Evolutionary conservation across 768 basidiomycete species (phyloP).

Genomic region (Mycena latifolia): DNA sequence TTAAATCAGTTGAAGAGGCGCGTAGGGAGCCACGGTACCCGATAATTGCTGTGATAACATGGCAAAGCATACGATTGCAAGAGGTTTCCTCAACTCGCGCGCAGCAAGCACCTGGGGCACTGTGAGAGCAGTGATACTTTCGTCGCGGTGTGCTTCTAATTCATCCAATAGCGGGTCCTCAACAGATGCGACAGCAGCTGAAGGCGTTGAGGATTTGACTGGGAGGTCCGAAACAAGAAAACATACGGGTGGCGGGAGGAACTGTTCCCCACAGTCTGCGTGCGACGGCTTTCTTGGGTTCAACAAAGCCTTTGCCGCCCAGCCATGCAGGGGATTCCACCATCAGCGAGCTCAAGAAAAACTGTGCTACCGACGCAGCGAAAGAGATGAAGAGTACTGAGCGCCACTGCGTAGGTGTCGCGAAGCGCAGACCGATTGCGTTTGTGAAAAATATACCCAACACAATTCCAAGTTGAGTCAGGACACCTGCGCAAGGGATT

Average conservation of each 20-base stretch:
- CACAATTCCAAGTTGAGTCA: conserved; percentile 88
- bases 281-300: conserved; percentile 61
- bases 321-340: conserved; percentile 84
- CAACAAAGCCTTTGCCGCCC: conserved; percentile 57
- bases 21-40: conserved; percentile 39
- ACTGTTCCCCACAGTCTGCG: conserved; percentile 66
- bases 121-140: conserved; percentile 52
- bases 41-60: conserved; percentile 88
- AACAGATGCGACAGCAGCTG: conserved; percentile 34
- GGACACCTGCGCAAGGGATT: conserved; percentile 63
- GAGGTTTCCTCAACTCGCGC: conserved; percentile 69
- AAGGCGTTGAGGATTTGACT: background rate
- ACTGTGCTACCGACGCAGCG: conserved; percentile 66
- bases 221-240: background rate
- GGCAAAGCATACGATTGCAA: conserved; percentile 74
- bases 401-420: conserved; percentile 80
- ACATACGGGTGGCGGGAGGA: conserved; percentile 45
- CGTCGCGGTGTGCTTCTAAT: conserved; percentile 42
- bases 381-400: conserved; percentile 75
- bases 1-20: background rate
- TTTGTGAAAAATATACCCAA: conserved; percentile 92
- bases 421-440: conserved; percentile 75
- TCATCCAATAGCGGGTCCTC: conserved; percentile 59
- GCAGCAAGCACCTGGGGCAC: conserved; percentile 65
- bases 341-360: conserved; percentile 64